These are phyloP conservation scores for Globisporangium canariense DNA, from an alignment of 352 stramenopile genomes.

Conservation along the genomic window DNA sequence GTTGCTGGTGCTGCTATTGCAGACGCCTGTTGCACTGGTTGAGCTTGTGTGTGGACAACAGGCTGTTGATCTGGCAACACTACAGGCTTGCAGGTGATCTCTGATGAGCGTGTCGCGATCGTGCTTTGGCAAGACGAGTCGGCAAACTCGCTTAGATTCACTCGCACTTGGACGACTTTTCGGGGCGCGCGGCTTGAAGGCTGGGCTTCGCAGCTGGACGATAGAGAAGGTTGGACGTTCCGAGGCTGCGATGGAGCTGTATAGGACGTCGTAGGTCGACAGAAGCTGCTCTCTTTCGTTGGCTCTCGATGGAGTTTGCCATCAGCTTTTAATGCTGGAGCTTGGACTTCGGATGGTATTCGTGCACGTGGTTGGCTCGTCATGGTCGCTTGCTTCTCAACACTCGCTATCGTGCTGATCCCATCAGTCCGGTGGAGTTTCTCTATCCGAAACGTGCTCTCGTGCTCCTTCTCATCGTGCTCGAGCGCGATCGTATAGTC, in stretches of 20 bases:
- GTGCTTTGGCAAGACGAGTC: neutral
- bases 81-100: neutral
- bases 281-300: neutral
- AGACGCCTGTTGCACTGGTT: neutral
- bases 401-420: neutral
- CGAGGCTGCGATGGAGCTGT: neutral
- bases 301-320: neutral
- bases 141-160: slow-evolving; percentile 38
- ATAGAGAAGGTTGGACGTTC: neutral
- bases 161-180: slow-evolving; percentile 44
- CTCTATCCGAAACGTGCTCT: slow-evolving; percentile 23
- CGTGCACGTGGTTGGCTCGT: neutral
- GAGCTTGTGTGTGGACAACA: neutral
- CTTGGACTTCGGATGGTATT: neutral
- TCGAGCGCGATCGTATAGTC: slow-evolving; percentile 72
- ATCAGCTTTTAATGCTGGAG: neutral
- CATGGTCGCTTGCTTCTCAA: neutral
- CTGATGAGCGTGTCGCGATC: neutral
- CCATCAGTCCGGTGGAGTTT: slow-evolving; percentile 22
- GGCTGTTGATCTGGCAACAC: neutral
- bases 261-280: neutral
- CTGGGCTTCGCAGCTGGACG: neutral
- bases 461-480: slow-evolving; percentile 55
- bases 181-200: slow-evolving; percentile 9
- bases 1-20: neutral